Evolutionary conservation across 148 eudicot species (phyloP).

Genomic region (Camellia sinensis): DNA sequence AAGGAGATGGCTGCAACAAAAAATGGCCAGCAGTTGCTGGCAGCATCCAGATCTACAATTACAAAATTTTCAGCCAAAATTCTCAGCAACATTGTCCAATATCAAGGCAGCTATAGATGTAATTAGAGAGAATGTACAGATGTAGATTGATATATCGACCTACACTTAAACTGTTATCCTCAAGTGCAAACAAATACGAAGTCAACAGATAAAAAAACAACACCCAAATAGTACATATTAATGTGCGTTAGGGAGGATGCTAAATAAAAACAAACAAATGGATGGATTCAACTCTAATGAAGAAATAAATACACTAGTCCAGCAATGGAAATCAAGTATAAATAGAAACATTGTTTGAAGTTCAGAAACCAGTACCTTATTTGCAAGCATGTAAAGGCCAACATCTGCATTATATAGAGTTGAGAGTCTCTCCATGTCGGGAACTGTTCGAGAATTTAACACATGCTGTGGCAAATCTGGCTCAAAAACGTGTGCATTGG

Average conservation of each 20-base stretch:
- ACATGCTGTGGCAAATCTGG: slow-evolving; percentile 56
- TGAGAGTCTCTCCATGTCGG: slow-evolving; percentile 93
- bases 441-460: slow-evolving; percentile 56
- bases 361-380: slow-evolving; percentile 57
- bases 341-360: neutral
- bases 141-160: neutral
- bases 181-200: neutral
- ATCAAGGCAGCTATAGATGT: neutral
- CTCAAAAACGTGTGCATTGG: slow-evolving; percentile 81
- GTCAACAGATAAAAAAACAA: neutral
- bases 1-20: neutral
- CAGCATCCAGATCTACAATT: neutral
- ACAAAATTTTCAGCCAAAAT: neutral
- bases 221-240: neutral
- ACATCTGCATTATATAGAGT: slow-evolving; percentile 98
- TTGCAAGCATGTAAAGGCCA: slow-evolving; percentile 99
- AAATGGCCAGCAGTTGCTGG: neutral
- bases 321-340: neutral
- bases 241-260: neutral
- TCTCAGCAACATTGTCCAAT: neutral
- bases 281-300: neutral
- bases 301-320: neutral
- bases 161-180: neutral
- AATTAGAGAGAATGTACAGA: neutral
- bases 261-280: neutral